These are phyloP conservation scores for Exophiala phaeomuriformis DNA, from an alignment of 2,329 filamentous ascomycete species.

Conservation along the genomic window DNA sequence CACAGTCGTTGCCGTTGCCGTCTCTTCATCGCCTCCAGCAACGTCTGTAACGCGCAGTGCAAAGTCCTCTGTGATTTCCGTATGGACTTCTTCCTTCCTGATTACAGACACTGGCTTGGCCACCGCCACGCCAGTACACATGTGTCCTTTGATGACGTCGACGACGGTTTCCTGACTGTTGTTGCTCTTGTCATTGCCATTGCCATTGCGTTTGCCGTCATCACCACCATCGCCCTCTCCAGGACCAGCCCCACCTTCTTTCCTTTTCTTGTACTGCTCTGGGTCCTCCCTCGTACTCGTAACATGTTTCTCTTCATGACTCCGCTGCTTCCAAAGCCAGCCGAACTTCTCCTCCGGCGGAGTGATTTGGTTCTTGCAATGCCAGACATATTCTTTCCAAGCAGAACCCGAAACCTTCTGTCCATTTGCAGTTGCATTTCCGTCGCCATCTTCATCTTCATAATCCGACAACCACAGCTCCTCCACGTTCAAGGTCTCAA, in stretches of 20 bases:
- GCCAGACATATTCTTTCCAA: background rate
- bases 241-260: too few relatives aligned
- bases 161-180: too few relatives aligned
- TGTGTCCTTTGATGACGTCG: background rate
- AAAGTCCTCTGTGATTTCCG: background rate
- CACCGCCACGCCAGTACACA: background rate
- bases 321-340: background rate
- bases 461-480: background rate
- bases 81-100: background rate
- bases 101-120: background rate
- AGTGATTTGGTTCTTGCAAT: background rate
- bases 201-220: too few relatives aligned
- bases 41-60: background rate
- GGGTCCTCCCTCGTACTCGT: too few relatives aligned
- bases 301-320: too few relatives aligned
- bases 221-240: too few relatives aligned
- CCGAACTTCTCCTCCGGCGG: background rate
- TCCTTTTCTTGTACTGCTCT: too few relatives aligned
- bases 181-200: too few relatives aligned
- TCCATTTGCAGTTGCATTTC: too few relatives aligned
- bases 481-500: background rate
- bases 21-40: too few relatives aligned
- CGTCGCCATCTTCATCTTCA: too few relatives aligned
- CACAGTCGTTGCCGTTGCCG: too few relatives aligned
- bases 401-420: background rate